A percentile compares a stretch with the other conserved stretches of the same genome.
Evolutionary conservation across 2,329 filamentous ascomycete species (phyloP).

Genomic region (Teratosphaeria pseudoeucalypti): DNA sequence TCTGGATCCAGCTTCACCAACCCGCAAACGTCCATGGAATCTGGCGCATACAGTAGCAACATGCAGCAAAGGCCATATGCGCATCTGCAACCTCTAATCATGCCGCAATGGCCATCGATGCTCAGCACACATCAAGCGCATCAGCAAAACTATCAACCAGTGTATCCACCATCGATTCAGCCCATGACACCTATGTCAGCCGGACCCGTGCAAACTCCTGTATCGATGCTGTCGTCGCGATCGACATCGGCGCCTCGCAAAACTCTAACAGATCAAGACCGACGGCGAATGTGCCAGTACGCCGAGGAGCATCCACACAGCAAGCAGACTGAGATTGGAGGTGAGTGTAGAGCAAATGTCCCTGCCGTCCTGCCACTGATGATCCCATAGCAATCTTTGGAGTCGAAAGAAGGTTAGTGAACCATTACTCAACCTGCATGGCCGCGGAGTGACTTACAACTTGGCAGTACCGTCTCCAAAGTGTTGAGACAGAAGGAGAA

Average conservation of each 20-base stretch:
- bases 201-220: conserved; percentile 43
- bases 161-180: conserved; percentile 47
- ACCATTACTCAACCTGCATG: background rate
- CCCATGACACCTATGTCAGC: conserved; percentile 34
- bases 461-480: conserved; percentile 87
- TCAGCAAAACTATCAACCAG: conserved; percentile 44
- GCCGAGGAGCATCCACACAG: conserved; percentile 80
- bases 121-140: conserved; percentile 53
- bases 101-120: conserved; percentile 76
- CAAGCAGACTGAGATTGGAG: conserved; percentile 93
- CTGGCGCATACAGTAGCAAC: conserved; percentile 41
- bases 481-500: conserved; percentile 91
- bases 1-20: conserved; percentile 52
- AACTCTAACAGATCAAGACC: conserved; percentile 83
- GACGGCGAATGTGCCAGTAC: conserved; percentile 86
- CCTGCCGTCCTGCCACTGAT: conserved; percentile 21
- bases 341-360: conserved; percentile 35
- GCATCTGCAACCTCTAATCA: conserved; percentile 58
- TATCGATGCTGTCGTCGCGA: conserved; percentile 37
- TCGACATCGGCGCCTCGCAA: conserved; percentile 35
- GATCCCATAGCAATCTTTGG: conserved; percentile 63
- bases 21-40: conserved; percentile 51
- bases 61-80: conserved; percentile 43
- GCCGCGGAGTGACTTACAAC: background rate
- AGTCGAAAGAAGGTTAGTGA: conserved; percentile 82